Percentiles rank a stretch among this genome's conserved stretches.
Conservation (phyloP, 2,329 filamentous ascomycete species). For the Ceratocystis harringtonii region DNA sequence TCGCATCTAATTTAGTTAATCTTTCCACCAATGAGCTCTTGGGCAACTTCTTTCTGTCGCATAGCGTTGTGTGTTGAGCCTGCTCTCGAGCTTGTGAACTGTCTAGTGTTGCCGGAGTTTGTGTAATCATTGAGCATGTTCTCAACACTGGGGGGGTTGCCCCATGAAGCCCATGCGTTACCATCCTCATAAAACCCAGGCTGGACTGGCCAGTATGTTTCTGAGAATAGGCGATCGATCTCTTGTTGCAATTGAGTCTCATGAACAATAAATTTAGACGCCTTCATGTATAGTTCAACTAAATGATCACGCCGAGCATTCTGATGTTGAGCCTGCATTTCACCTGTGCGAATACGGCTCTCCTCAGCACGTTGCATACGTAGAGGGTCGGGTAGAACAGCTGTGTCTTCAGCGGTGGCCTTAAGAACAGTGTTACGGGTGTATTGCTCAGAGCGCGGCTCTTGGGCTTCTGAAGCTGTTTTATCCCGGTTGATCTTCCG, state of each 20-base stretch:
- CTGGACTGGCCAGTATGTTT: conserved; percentile 36
- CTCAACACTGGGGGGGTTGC: conserved; percentile 31
- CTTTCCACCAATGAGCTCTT: conserved; percentile 46
- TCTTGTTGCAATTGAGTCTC: conserved; percentile 60
- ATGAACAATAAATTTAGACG: conserved; percentile 70
- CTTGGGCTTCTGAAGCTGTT: conserved; percentile 42
- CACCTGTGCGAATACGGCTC: conserved; percentile 28
- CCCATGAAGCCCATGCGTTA: conserved; percentile 39
- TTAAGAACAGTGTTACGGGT: conserved; percentile 52
- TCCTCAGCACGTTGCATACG: conserved; percentile 40
- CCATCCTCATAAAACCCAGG: conserved; percentile 23
- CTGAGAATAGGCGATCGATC: conserved; percentile 63
- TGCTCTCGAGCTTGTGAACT: conserved; percentile 1
- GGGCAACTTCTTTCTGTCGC: conserved; percentile 41
- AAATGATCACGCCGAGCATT: conserved; percentile 53
- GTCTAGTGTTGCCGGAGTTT: conserved; percentile 6
- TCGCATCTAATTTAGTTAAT: conserved; percentile 26
- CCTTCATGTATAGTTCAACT: conserved; percentile 80
- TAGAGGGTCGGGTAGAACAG: conserved; percentile 44
- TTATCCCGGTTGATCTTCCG: conserved; percentile 34
- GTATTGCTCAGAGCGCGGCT: conserved; percentile 60
- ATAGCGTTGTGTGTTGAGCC: conserved; percentile 26
- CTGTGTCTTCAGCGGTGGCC: conserved; percentile 33
- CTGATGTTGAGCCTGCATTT: conserved; percentile 35
- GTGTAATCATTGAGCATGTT: conserved; percentile 29